Percentiles rank a stretch among this genome's conserved stretches.
Conservation (phyloP, 2,329 filamentous ascomycete genomes). For the Verticillium nonalfalfae region DNA sequence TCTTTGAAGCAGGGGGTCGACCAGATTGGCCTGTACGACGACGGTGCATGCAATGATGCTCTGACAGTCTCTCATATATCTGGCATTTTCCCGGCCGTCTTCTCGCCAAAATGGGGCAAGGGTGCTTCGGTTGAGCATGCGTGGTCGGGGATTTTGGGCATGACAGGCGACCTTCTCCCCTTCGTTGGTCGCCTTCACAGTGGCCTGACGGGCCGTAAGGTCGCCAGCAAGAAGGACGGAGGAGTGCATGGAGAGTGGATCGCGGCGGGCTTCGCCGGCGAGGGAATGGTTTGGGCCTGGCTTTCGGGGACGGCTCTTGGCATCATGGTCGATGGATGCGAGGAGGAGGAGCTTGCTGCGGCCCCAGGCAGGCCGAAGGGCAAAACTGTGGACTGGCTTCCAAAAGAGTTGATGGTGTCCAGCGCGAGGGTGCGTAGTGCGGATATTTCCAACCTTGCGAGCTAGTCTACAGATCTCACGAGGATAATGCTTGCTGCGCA, state of each 20-base stretch:
- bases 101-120: background rate
- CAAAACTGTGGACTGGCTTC: slow-evolving; percentile 32
- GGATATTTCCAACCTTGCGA: slow-evolving; percentile 26
- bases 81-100: background rate
- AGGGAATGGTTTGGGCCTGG: slow-evolving; percentile 50
- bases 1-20: slow-evolving; percentile 16
- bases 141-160: slow-evolving; percentile 13
- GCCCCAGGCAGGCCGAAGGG: slow-evolving; percentile 28
- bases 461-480: slow-evolving; percentile 5
- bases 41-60: slow-evolving; percentile 4
- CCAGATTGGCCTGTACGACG: slow-evolving; percentile 12
- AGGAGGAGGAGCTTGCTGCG: slow-evolving; percentile 19
- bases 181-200: slow-evolving; percentile 7
- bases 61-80: background rate
- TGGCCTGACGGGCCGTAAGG: slow-evolving; percentile 29
- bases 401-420: slow-evolving; percentile 25
- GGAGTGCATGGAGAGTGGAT: slow-evolving; percentile 38
- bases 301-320: slow-evolving; percentile 40
- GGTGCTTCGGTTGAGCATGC: slow-evolving; percentile 1
- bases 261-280: slow-evolving; percentile 42
- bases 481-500: too few relatives aligned
- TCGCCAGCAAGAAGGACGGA: slow-evolving; percentile 23
- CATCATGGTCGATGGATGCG: slow-evolving; percentile 35
- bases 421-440: slow-evolving; percentile 26
- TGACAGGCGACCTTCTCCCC: slow-evolving; percentile 11